phyloP scores from a whole-genome alignment of 1,139 yeast genomes.

The Diutina siamensis region DNA sequence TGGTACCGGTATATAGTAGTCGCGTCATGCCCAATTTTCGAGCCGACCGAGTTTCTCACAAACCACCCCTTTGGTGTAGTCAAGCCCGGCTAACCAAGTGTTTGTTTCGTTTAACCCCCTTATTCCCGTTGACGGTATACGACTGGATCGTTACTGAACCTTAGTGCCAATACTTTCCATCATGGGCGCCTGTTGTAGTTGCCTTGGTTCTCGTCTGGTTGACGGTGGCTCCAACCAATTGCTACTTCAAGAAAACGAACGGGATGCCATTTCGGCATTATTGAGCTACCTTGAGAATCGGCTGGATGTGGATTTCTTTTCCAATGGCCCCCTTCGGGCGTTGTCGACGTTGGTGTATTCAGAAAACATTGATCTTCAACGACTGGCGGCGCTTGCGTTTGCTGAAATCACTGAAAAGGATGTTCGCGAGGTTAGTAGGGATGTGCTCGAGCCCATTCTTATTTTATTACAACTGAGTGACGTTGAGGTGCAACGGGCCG shows the following conservation, averaged over 20 bases:
- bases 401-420: slow-evolving; percentile 98
- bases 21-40: not conserved
- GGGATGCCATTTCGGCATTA: slow-evolving; percentile 89
- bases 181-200: slow-evolving; percentile 66
- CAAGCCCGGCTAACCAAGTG: not conserved
- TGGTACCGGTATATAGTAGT: not conserved
- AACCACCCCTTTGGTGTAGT: not conserved
- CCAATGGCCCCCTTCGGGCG: slow-evolving; percentile 83
- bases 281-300: slow-evolving; percentile 79
- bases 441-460: slow-evolving; percentile 86
- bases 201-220: slow-evolving; percentile 28
- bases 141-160: not conserved
- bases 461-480: slow-evolving; percentile 79
- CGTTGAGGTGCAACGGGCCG: slow-evolving; percentile 94
- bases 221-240: slow-evolving; percentile 56
- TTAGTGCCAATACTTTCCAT: not conserved
- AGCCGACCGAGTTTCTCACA: not conserved
- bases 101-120: not conserved
- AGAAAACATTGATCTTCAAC: slow-evolving; percentile 86
- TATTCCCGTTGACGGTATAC: not conserved
- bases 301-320: slow-evolving; percentile 82
- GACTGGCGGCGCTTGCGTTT: slow-evolving; percentile 96
- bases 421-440: slow-evolving; percentile 80
- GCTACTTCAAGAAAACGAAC: slow-evolving; percentile 88
- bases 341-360: slow-evolving; percentile 87